Base-by-base conservation (phyloP, 352 stramenopile genomes). In the Phytophthora aleatoria region DNA sequence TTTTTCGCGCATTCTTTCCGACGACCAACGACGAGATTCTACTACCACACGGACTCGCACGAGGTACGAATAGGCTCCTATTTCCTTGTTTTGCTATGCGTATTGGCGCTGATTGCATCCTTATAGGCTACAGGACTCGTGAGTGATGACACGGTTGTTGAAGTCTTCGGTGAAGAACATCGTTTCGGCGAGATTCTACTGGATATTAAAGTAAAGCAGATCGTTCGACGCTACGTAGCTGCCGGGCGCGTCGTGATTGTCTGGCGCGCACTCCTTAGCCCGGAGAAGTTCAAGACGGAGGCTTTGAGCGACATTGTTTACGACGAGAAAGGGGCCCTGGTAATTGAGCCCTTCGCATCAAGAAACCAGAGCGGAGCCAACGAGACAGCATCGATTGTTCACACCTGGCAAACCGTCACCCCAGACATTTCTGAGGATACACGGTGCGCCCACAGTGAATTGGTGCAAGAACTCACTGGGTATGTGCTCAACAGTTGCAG, bases 111-210 rank as follows among this genome's bases (percentile, higher is more conserved):
- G 8, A 15, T 38, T 33, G 9, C 15, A 15, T 48, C 2, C 13
- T n/a, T 9, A 13, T 49, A 57, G 50, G 8, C 68, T 49, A 2
- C 33, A 16, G 53, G 31, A 8, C 41, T 69, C 36, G 57, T 66
- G 5, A 49, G 67, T 0, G 74, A 85, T 52, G 77, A 89, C 58
- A 89, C 74, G 20, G 77, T 90, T n/a, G 51, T 81, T 39, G 79
- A 90, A 53, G 76, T 75, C 69, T 83, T 86, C 61, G 74, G 73
- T 16, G 59, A 88, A 26, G 73, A 83, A 67, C 55, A 85, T 50
- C 51, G 70, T n/a, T 72, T 73, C 7, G 80, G 80, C 31, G 49
- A 69, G 20, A 76, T 73, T 5, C 64, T 56, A 12, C 59, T 77
- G 5, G 61, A 83, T 26, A 74, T 87, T 56, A 74, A 73, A 9